Evolutionary conservation across 768 basidiomycete genomes (phyloP), one percentile per base, ranked within the genome.

Genomic region (Hemileccinum impolitum): DNA sequence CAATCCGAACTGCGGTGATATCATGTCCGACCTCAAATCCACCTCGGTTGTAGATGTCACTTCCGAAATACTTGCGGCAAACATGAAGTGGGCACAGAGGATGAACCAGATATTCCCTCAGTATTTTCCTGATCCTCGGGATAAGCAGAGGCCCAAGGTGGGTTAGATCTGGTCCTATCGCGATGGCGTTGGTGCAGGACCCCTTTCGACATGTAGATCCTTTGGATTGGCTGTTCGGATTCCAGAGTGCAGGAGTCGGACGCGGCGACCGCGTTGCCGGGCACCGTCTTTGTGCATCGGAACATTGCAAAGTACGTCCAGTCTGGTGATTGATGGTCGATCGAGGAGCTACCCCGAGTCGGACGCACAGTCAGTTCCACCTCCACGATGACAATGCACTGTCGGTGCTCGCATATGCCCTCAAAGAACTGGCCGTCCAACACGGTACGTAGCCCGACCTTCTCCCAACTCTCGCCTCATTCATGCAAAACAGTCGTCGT

Each of bases 221-320:
- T 87, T 57, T 90, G 85, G 86, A 79, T 90, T 60, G 85, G 87
- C 43, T 90, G 87, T 65, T 78, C 90, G 32, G 92, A 94, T 66
- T 93, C 90, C 11, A 76, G 92, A 54, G 87, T 92, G 3, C 90
- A 89, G 17, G 90, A 91, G 65, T 80, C 80, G 31, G 84, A 88
- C 55, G 71, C 88, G 48, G 83, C 82, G 31, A 79, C 73, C 31
- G 72, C 80, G 9, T 75, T 75, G 54, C 92, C 92, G 0, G 90
- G 91, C 45, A 85, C 85, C 38, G 80, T 89, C 52, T 94, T 94
- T 59, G 82, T 86, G 25, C 84, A 91, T 67, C 75, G 92, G 40
- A 94, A 94, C 67, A 84, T 94, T 55, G 92, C 90, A 45, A 94
- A 94, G 84, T 89, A 4, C 13, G 43, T 34, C 26, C 5, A 28